Evolutionary conservation across 192 early-diverging fungal species (phyloP).

Genomic region (Coemansia sp.): DNA sequence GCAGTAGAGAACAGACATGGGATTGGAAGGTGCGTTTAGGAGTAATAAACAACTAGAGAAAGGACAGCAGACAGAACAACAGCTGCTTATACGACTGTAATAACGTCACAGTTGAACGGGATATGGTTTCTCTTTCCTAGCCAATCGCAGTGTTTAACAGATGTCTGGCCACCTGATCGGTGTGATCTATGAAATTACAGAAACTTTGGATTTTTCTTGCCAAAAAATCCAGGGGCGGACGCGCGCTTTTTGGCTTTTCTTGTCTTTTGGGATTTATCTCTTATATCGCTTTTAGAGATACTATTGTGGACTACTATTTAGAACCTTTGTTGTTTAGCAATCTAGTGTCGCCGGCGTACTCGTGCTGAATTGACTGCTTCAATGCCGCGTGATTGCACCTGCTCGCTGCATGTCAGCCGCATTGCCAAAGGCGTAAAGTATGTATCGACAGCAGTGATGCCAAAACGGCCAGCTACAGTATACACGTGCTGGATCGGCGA

Average conservation of each 20-base stretch:
- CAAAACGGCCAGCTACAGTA: too few relatives aligned
- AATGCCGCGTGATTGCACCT: slow-evolving; percentile 54
- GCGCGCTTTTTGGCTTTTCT: not conserved
- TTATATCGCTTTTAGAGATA: not conserved
- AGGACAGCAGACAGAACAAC: too few relatives aligned
- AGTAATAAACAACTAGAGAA: too few relatives aligned
- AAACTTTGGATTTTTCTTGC: not conserved
- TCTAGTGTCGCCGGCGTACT: not conserved
- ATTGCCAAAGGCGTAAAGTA: slow-evolving; percentile 47
- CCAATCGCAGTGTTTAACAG: too few relatives aligned
- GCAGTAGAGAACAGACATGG: too few relatives aligned
- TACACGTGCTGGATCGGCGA: too few relatives aligned
- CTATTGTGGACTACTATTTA: not conserved
- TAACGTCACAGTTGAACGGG: too few relatives aligned
- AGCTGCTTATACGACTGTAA: too few relatives aligned
- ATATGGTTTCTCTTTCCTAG: too few relatives aligned
- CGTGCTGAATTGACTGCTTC: slow-evolving; percentile 5
- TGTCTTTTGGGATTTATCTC: not conserved
- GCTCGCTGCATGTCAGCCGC: slow-evolving; percentile 53
- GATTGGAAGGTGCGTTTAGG: too few relatives aligned
- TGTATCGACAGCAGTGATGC: not conserved
- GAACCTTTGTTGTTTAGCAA: not conserved
- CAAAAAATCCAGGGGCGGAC: not conserved
- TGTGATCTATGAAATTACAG: too few relatives aligned
- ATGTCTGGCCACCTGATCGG: too few relatives aligned